Evolutionary conservation across 345 rosid genomes (phyloP).

Genomic region (Streptanthus diversifolius): DNA sequence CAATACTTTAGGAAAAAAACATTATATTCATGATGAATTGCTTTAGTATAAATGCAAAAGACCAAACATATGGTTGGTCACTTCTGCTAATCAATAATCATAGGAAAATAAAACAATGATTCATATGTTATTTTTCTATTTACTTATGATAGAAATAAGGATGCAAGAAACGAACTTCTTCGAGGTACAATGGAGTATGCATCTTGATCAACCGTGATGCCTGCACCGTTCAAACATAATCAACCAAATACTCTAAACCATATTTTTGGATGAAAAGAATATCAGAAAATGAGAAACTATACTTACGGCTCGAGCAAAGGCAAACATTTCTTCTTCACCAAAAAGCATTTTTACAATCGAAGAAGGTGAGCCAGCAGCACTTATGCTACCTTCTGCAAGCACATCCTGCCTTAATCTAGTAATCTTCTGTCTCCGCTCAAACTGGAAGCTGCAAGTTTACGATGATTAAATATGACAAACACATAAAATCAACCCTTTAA

Average conservation of each 20-base stretch:
- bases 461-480: not conserved
- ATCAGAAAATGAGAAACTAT: conserved; percentile 5
- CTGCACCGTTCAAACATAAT: conserved; percentile 38
- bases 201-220: conserved; percentile 85
- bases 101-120: not conserved
- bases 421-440: conserved; percentile 81
- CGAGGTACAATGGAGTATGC: conserved; percentile 80
- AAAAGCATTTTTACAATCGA: conserved; percentile 73
- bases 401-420: conserved; percentile 77
- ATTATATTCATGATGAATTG: conserved; percentile 6
- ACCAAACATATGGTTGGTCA: not conserved
- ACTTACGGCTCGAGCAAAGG: conserved; percentile 88
- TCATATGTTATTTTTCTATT: not conserved
- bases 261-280: not conserved
- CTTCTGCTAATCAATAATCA: conserved; percentile 3
- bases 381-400: conserved; percentile 63
- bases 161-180: conserved; percentile 63
- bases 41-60: not conserved
- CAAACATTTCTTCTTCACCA: conserved; percentile 91
- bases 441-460: conserved; percentile 64
- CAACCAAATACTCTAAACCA: not conserved
- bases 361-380: conserved; percentile 63
- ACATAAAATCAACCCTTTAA: not conserved
- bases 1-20: not conserved
- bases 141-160: conserved; percentile 53